Percentiles rank a stretch among this genome's conserved stretches.
Conservation (phyloP, 345 rosid genomes). For the Cardamine chenopodiifolia region DNA sequence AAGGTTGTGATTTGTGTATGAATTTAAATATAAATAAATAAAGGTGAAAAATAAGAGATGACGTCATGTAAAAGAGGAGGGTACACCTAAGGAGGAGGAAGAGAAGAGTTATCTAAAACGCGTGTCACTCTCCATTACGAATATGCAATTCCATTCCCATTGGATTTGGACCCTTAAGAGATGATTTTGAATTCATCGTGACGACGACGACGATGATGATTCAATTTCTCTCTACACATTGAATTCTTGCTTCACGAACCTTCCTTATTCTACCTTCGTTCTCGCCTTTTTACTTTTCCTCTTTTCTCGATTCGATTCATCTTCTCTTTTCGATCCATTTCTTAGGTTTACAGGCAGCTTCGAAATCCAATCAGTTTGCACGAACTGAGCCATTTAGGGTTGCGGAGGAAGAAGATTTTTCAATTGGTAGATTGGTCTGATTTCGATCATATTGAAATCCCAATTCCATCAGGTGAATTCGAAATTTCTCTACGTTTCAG, state of each 20-base stretch:
- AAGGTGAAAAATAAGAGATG: too few relatives aligned
- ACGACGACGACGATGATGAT: too few relatives aligned
- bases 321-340: slow-evolving; percentile 15
- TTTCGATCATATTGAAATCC: neutral
- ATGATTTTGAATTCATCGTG: slow-evolving; percentile 26
- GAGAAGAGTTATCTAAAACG: slow-evolving; percentile 30
- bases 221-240: neutral
- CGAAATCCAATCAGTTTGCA: neutral
- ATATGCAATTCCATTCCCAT: slow-evolving; percentile 22
- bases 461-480: too few relatives aligned
- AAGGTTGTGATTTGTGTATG: too few relatives aligned
- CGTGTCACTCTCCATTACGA: slow-evolving; percentile 35
- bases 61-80: too few relatives aligned
- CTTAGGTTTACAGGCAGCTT: neutral
- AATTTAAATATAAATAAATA: too few relatives aligned
- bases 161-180: neutral
- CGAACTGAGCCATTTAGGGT: too few relatives aligned
- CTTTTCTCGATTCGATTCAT: neutral
- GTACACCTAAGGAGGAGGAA: too few relatives aligned
- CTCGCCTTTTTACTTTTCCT: neutral
- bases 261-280: too few relatives aligned
- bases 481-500: too few relatives aligned
- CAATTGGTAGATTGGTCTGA: neutral
- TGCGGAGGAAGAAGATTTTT: neutral
- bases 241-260: neutral